Base-by-base conservation (phyloP, 2,329 filamentous ascomycete genomes). In the Diplodia corticola region DNA sequence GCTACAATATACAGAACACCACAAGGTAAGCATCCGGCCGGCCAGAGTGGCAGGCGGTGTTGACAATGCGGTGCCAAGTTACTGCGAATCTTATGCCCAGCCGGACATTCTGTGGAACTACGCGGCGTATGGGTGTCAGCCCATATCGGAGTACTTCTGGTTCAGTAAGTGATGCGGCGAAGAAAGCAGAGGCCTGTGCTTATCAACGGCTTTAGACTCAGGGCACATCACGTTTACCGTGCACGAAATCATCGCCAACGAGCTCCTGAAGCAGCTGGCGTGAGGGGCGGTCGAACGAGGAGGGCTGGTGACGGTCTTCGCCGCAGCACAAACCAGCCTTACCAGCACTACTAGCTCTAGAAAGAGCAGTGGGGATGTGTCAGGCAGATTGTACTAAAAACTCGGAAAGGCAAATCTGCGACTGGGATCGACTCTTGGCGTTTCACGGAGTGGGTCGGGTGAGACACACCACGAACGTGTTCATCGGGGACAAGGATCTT, bases 1-100 rank as follows among this genome's bases (percentile, higher is more conserved):
- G 69, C 4, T 83, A 80, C 69, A 80, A 78, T 0, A 80, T 84
- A 64, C 77, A 74, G 55, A 84, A 84, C 63, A 77, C 79, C 0
- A 84, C 81, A 3, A 71, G 69, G 61, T 64, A 46, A 40, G 61
- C 46, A 17, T 17, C 7, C 5, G 10, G 13, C 3, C 15, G 5
- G 7, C 10, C 12, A 12, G 22, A 50, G 22, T n/a, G 10, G 15
- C 37, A 46, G 22, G 40, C 24, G 46, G 33, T 48, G 40, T 40
- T 60, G 48, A 60, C 24, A 26, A 28, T 10, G 6, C 13, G 9
- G 37, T 22, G 55, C 40, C 33, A 35, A 64, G 63, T 2, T 84
- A 79, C 64, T 84, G 82, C 68, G 69, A 75, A 6, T 76, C 73
- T 0, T 84, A 82, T 69, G 76, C 82, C 68, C 80, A 82, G 67